A percentile compares a stretch with the other conserved stretches of the same genome.
phyloP scores from a whole-genome alignment of 345 rosid genomes.

The Erodium maritimum region DNA sequence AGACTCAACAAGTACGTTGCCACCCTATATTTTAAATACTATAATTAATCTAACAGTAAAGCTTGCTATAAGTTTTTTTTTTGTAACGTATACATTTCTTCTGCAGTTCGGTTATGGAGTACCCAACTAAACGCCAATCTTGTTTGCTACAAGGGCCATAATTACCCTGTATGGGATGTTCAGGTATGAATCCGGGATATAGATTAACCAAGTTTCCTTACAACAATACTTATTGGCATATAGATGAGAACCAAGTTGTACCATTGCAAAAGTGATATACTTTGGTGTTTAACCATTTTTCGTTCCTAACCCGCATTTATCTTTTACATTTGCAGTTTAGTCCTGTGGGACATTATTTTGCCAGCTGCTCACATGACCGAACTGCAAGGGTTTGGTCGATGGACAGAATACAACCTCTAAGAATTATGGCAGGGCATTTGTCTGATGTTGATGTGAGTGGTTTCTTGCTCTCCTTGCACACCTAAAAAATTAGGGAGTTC shows the following conservation, averaged over 20 bases:
- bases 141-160: slow-evolving; percentile 97
- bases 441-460: slow-evolving; percentile 90
- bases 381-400: slow-evolving; percentile 92
- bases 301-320: slow-evolving; percentile 1
- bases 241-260: no score
- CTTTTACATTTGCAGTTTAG: slow-evolving; percentile 64
- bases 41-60: not conserved
- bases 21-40: slow-evolving; percentile 15
- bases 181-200: slow-evolving; percentile 48
- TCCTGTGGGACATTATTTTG: slow-evolving; percentile 88
- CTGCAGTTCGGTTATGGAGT: slow-evolving; percentile 90
- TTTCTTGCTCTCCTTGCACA: not conserved
- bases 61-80: not conserved
- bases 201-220: not conserved
- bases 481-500: no score
- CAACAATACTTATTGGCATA: not conserved
- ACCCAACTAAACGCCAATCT: slow-evolving; percentile 89
- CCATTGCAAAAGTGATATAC: no score
- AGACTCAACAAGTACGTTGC: slow-evolving; percentile 51
- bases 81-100: not conserved
- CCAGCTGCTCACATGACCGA: slow-evolving; percentile 91
- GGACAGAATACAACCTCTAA: slow-evolving; percentile 85
- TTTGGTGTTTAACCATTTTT: no score
- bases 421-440: slow-evolving; percentile 95
- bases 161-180: slow-evolving; percentile 98